Evolutionary conservation across 306 rosid genomes (phyloP), one percentile per base, ranked within the genome.

Genomic region (Lathyrus tuberosus): DNA sequence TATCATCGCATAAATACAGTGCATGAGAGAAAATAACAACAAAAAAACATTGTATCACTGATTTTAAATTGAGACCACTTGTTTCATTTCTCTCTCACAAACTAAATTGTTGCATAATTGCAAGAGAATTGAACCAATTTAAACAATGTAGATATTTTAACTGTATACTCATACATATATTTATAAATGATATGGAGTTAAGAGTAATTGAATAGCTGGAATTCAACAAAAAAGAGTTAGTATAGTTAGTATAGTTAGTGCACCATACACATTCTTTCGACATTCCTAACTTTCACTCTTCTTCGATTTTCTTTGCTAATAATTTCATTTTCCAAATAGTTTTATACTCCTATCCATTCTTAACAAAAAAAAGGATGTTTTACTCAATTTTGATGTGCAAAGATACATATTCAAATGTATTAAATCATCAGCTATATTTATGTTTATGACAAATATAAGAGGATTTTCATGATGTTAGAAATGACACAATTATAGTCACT

Each of bases 201-300:
- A 38, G 17, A 63, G 69, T 41, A 41, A 63, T 13, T 0, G 2
- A 63, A 63, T 20, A 41, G 46, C 4, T 40, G 35, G 46, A 18
- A 14, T 56, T 22, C 26, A 56, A 54, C 37, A 24, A 24, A 54
- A 54, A 10, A 56, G 2, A 26, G 12, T 26, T 12, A 56, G 10
- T 56, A 20, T 20, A 26, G 12, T 26, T 12, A 56, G 10, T 56
- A 20, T 20, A 20, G 22, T 56, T 10, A 4, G 18, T 26, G 61
- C 62, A 26, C 18, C 62, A 17, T 52, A 68, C 10, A 51, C 72
- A 69, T 15, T 52, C 24, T 41, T 31, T 10, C 74, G 26, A 22
- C 65, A 12, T 53, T 14, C 65, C 52, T 54, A 41, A 13, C 73
- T 54, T 37, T 14, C 30, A 5, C 7, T 31, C 58, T 18, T 68